Evolutionary conservation across 1,139 yeast genomes (phyloP), one percentile per base, ranked within the genome.

Genomic region (Geotrichum europaeum): DNA sequence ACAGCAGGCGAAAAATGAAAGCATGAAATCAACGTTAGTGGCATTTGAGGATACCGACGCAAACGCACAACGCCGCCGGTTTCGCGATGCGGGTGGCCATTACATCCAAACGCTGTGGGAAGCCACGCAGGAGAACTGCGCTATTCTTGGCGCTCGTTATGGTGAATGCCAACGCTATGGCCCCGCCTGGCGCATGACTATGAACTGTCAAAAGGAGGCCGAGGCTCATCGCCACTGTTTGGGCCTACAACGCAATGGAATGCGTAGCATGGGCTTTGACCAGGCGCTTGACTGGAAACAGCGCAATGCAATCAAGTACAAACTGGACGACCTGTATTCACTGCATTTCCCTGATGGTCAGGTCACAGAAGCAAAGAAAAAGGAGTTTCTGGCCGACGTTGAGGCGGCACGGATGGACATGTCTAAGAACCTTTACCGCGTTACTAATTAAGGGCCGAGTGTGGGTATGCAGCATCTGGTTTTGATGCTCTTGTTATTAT

Each of bases 311-410:
- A 71, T 77, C 25, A 69, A 72, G 51, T 69, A 65, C 43, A 61
- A 59, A 20, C 73, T 76, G 12, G 79, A 77, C 61, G 76, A 74
- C 55, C 57, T 77, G 49, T 72, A 72, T 62, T 66, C 71, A 28
- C 60, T 66, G 36, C 65, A 70, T 49, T 68, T 67, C 20, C 75
- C 74, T 0, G 66, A 66, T 1, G 69, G 72, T 15, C 58, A 62
- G 0, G 67, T 72, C 30, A 65, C 73, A 3, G 68, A 68, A 7
- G 65, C 59, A 12, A 64, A 63, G 3, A 63, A 62, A 55, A 56
- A 63, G 50, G 62, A 58, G 49, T 65, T 69, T 55, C 60, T 65
- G 30, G 61, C 62, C 25, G 65, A 71, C 5, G 62, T 66, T 7
- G 68, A 65, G 51, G 53, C 54, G 45, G 66, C 61, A 32, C 59